A percentile compares a stretch with the other conserved stretches of the same genome.
Conservation (phyloP, 1,139 yeast species). For the Kazachstania sp. region DNA sequence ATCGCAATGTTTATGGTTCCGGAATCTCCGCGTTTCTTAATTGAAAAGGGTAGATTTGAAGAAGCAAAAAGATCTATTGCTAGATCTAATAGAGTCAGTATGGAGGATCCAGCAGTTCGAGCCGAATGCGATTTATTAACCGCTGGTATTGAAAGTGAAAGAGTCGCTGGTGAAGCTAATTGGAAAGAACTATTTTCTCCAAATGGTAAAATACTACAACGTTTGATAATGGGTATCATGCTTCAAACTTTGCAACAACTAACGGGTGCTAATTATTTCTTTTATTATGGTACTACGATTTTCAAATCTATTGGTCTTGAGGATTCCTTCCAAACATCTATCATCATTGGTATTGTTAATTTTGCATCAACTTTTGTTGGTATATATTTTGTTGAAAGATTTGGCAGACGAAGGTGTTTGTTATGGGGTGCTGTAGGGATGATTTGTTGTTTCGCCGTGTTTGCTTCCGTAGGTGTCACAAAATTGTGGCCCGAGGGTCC, state of each 20-base stretch:
- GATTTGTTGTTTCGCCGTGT: neutral
- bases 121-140: slow-evolving; percentile 31
- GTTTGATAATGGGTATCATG: slow-evolving; percentile 4
- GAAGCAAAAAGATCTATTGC: slow-evolving; percentile 52
- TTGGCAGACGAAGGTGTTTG: neutral
- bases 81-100: slow-evolving; percentile 44
- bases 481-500: neutral
- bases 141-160: slow-evolving; percentile 1
- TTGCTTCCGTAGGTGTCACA: slow-evolving; percentile 1
- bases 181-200: slow-evolving; percentile 2
- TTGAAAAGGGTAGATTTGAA: slow-evolving; percentile 28
- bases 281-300: slow-evolving; percentile 4
- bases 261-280: slow-evolving; percentile 3
- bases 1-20: slow-evolving; percentile 26
- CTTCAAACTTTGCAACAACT: slow-evolving; percentile 2
- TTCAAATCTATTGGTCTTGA: slow-evolving; percentile 3
- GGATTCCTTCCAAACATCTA: neutral
- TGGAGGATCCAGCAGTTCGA: slow-evolving; percentile 48
- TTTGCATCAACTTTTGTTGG: neutral
- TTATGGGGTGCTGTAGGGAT: neutral
- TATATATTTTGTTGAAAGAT: neutral
- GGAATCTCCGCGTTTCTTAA: slow-evolving; percentile 2
- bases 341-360: neutral
- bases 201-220: neutral
- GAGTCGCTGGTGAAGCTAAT: neutral